Percentiles rank a stretch among this genome's conserved stretches.
phyloP scores from a whole-genome alignment of 2,329 filamentous ascomycete genomes.

The Berkeleyomyces basicola region DNA sequence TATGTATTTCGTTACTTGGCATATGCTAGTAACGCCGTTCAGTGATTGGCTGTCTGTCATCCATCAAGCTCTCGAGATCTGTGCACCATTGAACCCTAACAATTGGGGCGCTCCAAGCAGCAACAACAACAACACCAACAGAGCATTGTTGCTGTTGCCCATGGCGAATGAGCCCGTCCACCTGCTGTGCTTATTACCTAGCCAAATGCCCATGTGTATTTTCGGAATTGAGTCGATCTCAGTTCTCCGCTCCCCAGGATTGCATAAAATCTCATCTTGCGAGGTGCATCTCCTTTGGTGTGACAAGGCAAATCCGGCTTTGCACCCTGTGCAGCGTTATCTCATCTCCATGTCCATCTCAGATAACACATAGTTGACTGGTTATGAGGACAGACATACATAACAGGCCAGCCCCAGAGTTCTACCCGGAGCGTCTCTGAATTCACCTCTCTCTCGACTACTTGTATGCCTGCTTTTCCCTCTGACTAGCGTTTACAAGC shows the following conservation, averaged over 20 bases:
- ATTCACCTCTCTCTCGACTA: too few relatives aligned
- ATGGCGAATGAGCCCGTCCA: too few relatives aligned
- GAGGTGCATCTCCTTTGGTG: not conserved
- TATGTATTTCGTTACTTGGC: too few relatives aligned
- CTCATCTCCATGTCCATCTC: not conserved
- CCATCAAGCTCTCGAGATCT: not conserved
- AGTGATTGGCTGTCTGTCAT: not conserved
- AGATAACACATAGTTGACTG: too few relatives aligned
- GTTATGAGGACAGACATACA: too few relatives aligned
- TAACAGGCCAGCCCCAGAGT: too few relatives aligned
- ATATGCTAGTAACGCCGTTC: not conserved
- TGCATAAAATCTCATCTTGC: not conserved
- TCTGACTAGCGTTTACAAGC: too few relatives aligned
- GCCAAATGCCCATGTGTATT: not conserved
- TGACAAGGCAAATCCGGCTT: not conserved
- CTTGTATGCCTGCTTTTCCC: too few relatives aligned
- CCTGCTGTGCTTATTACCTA: not conserved
- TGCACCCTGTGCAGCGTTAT: not conserved
- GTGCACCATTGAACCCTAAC: not conserved
- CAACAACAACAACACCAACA: not conserved
- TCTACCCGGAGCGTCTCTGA: too few relatives aligned
- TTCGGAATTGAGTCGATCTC: not conserved
- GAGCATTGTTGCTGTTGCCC: not conserved
- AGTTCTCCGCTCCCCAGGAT: not conserved
- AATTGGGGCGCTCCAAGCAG: not conserved